Conservation (phyloP, 2,329 filamentous ascomycete genomes). For the Arthrobotrys conoides region DNA sequence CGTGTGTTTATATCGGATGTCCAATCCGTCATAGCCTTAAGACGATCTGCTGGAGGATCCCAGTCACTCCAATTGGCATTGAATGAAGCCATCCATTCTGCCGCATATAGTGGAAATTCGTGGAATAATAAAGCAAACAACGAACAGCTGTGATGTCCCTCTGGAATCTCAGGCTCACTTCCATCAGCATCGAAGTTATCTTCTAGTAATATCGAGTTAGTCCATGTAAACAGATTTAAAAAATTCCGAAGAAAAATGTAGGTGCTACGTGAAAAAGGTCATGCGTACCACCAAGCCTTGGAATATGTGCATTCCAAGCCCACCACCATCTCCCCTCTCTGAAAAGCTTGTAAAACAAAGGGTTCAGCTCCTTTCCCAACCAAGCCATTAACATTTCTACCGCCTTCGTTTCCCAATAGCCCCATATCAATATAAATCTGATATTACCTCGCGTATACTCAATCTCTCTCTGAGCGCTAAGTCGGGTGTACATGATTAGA, state of each 20-base stretch:
- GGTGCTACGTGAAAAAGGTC: too few relatives aligned
- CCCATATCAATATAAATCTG: constrained; percentile 13
- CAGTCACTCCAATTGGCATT: neutral
- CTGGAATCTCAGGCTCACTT: neutral
- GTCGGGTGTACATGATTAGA: constrained; percentile 15
- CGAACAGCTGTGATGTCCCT: constrained; percentile 14
- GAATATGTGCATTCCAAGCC: neutral
- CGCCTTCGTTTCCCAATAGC: constrained; percentile 24
- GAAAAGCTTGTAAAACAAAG: constrained; percentile 8
- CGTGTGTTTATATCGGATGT: constrained; percentile 9
- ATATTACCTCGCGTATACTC: neutral
- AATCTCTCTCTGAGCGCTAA: neutral
- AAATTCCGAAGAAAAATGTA: neutral
- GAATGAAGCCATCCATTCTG: constrained; percentile 10
- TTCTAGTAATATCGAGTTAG: neutral
- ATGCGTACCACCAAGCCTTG: neutral
- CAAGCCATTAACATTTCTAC: constrained; percentile 26
- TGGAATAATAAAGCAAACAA: constrained; percentile 29
- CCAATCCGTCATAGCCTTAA: constrained; percentile 5
- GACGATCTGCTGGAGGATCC: constrained; percentile 10
- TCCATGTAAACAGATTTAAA: neutral
- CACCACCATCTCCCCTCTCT: constrained; percentile 17
- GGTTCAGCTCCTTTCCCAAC: constrained; percentile 18
- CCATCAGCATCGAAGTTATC: too few relatives aligned
- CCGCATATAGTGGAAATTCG: constrained; percentile 22